Base-by-base conservation (phyloP, 441 rosid genomes). In the Hura crepitans region DNA sequence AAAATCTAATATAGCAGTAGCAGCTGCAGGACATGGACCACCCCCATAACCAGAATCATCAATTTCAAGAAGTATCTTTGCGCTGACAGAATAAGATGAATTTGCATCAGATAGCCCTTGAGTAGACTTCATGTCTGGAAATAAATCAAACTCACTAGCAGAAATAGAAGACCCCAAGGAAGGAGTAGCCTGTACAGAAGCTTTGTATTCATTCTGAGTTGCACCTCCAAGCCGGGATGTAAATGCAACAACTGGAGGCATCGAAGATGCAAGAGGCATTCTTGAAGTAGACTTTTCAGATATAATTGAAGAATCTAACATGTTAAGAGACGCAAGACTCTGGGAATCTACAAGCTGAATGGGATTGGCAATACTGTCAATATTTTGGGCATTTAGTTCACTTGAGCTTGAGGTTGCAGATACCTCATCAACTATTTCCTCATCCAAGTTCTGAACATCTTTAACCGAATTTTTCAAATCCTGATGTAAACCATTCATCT, bases 21-120 rank as follows among this genome's bases (percentile, higher is more conserved):
- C 98, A 73, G 93, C 98, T 37, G 97, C 97, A 77, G 95, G 90
- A 84, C 98, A 93, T 63, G 97, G 96, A 70, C 98, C 98, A 3
- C 98, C 97, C 31, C 97, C 98, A 74, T 87, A 96, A 43, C 98
- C 93, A 72, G 86, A 81, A 77, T 93, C 97, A 84, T 93, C 97
- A 66, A 84, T 80, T 80, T 93, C 92, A 51, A 89, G 87, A 27
- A 93, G 95, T 75, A 89, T 77, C 72, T 84, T 87, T 62, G 93
- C 80, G 75, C 80, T 86, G 56, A 93, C 87, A 54, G 85, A 73
- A 63, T 84, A 87, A 65, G 82, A 78, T 51, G 85, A 54, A 75
- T 79, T 87, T 74, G 84, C 81, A 72, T 86, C 71, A 31, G 85
- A 73, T 64, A 85, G 70, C 43, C 81, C 86, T 75, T 87, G 88